Percentiles rank a stretch among this genome's conserved stretches.
These are phyloP conservation scores for Exophiala sp. DNA, from an alignment of 2,329 filamentous ascomycete genomes.

Conservation along the genomic window DNA sequence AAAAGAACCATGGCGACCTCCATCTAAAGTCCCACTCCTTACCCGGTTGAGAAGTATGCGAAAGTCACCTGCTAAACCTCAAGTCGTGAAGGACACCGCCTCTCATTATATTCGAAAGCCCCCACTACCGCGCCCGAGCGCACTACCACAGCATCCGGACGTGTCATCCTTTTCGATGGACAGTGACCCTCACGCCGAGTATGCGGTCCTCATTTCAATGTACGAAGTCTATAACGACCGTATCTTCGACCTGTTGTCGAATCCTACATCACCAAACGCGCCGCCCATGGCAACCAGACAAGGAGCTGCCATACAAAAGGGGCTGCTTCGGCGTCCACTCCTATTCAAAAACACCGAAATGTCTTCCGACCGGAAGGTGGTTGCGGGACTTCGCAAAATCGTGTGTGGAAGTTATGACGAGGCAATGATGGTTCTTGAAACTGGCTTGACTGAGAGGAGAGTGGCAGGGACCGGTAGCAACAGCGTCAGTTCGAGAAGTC, in stretches of 20 bases:
- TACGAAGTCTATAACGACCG: constrained; percentile 99
- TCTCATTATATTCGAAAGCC: constrained; percentile 52
- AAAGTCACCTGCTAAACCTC: constrained; percentile 30
- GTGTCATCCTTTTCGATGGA: constrained; percentile 64
- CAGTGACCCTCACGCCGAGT: constrained; percentile 65
- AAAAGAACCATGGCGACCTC: constrained; percentile 21
- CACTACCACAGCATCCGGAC: constrained; percentile 66
- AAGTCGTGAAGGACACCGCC: constrained; percentile 48
- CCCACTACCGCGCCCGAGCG: constrained; percentile 62
- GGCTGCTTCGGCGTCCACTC: constrained; percentile 68
- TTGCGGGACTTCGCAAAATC: constrained; percentile 84
- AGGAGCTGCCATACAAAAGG: constrained; percentile 53
- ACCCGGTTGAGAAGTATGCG: constrained; percentile 27
- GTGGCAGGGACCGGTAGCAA: constrained; percentile 91
- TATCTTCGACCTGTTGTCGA: constrained; percentile 84
- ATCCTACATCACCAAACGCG: constrained; percentile 40
- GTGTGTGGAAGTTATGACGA: constrained; percentile 77
- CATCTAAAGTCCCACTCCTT: constrained; percentile 34
- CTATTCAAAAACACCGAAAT: constrained; percentile 88
- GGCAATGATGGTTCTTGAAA: constrained; percentile 82
- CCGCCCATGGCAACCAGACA: constrained; percentile 38
- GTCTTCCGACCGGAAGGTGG: constrained; percentile 86
- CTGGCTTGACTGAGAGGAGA: constrained; percentile 76
- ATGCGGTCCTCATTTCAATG: constrained; percentile 89
- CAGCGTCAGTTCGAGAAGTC: constrained; percentile 82